A percentile compares a stretch with the other conserved stretches of the same genome.
These are phyloP conservation scores for Lachancea lanzarotensis DNA, from an alignment of 805 yeast genomes.

Conservation along the genomic window DNA sequence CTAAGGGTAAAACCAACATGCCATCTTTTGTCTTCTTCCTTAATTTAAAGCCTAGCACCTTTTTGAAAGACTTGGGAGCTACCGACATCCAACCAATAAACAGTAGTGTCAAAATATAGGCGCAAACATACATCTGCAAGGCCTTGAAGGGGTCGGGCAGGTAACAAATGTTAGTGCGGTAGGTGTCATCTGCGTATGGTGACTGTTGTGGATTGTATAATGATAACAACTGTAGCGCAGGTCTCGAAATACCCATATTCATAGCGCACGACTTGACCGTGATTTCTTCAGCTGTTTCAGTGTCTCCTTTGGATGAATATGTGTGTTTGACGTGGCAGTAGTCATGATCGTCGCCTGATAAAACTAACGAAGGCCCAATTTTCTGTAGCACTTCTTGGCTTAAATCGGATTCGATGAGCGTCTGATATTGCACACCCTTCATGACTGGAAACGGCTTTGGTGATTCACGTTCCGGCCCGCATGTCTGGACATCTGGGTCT, in stretches of 20 bases:
- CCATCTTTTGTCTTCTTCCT: background rate
- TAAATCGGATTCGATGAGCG: conserved; percentile 62
- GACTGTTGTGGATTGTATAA: conserved; percentile 42
- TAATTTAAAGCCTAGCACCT: conserved; percentile 2
- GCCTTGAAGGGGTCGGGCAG: conserved; percentile 50
- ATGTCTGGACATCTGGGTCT: conserved; percentile 49
- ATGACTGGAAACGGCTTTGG: conserved; percentile 56
- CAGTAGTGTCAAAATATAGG: conserved; percentile 17
- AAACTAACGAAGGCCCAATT: conserved; percentile 60
- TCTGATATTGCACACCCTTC: conserved; percentile 82
- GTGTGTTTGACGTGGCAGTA: conserved; percentile 73
- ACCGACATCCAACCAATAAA: conserved; percentile 23
- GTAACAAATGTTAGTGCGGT: conserved; percentile 46
- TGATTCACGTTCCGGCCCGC: conserved; percentile 78
- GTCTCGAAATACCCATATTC: conserved; percentile 84
- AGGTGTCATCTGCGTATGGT: conserved; percentile 18
- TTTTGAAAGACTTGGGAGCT: conserved; percentile 27
- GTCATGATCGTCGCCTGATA: conserved; percentile 97
- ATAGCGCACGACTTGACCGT: conserved; percentile 86
- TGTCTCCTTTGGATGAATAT: conserved; percentile 21
- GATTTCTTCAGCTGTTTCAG: conserved; percentile 52
- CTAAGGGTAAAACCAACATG: background rate
- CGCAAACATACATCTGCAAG: conserved; percentile 31
- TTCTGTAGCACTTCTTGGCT: conserved; percentile 51
- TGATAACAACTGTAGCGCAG: conserved; percentile 81